A percentile compares a stretch with the other conserved stretches of the same genome.
These are phyloP conservation scores for Trametes cubensis DNA, from an alignment of 768 basidiomycete species.

Conservation along the genomic window DNA sequence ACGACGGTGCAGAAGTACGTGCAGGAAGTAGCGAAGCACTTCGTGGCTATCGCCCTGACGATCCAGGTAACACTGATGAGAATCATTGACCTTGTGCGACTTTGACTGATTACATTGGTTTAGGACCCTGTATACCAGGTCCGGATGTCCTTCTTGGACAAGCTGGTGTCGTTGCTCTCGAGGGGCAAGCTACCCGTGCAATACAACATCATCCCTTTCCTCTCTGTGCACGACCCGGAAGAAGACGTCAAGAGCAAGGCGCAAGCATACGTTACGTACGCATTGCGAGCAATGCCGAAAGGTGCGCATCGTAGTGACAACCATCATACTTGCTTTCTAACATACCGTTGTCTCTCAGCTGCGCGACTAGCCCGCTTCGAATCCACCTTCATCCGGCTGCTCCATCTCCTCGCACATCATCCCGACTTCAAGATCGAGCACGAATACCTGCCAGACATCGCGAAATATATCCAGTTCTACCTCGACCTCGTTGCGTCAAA, in stretches of 20 bases:
- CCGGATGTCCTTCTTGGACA: slow-evolving; percentile 74
- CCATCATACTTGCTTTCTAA: background rate
- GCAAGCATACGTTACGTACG: slow-evolving; percentile 53
- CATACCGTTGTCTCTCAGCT: slow-evolving; percentile 36
- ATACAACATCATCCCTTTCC: slow-evolving; percentile 84
- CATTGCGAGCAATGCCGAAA: slow-evolving; percentile 49
- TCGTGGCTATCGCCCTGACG: slow-evolving; percentile 69
- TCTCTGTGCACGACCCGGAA: slow-evolving; percentile 92
- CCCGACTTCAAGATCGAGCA: slow-evolving; percentile 79
- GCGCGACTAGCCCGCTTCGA: slow-evolving; percentile 72
- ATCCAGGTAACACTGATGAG: slow-evolving; percentile 61
- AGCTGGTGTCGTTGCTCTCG: slow-evolving; percentile 68
- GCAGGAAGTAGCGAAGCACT: slow-evolving; percentile 57
- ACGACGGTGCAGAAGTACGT: slow-evolving; percentile 61
- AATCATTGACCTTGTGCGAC: background rate
- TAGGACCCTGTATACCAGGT: slow-evolving; percentile 91
- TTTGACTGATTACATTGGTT: slow-evolving; percentile 31
- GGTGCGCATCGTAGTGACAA: slow-evolving; percentile 34
- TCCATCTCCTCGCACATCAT: slow-evolving; percentile 91
- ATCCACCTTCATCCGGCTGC: slow-evolving; percentile 78
- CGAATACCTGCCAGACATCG: slow-evolving; percentile 75
- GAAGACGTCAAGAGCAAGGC: slow-evolving; percentile 69
- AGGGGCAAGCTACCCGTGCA: slow-evolving; percentile 64
- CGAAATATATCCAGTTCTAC: slow-evolving; percentile 91
- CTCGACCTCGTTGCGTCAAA: slow-evolving; percentile 71